A percentile compares a stretch with the other conserved stretches of the same genome.
Evolutionary conservation across 768 basidiomycete genomes (phyloP).

Genomic region (Amanita rubescens): DNA sequence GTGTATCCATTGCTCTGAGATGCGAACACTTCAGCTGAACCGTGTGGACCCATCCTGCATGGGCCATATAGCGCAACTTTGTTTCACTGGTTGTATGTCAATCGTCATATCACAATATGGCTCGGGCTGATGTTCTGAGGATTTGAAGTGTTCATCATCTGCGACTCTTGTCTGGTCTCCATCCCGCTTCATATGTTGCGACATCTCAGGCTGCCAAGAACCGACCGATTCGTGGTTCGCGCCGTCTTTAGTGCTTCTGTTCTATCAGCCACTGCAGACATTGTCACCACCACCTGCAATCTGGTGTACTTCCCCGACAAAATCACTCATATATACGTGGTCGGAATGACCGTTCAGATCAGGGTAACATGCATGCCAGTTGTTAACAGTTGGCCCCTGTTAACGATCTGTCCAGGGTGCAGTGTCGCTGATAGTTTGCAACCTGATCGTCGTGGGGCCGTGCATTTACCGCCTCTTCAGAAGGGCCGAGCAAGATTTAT

Average conservation of each 20-base stretch:
- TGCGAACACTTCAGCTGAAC: slow-evolving; percentile 10
- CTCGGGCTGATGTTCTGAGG: no score
- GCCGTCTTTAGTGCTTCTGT: slow-evolving; percentile 19
- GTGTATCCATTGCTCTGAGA: slow-evolving; percentile 9
- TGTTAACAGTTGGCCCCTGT: not conserved
- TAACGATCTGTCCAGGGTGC: slow-evolving; percentile 11
- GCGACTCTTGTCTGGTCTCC: slow-evolving; percentile 18
- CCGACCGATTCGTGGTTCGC: slow-evolving; percentile 17
- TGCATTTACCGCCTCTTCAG: slow-evolving; percentile 5
- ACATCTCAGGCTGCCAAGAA: slow-evolving; percentile 14
- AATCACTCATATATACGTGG: no score
- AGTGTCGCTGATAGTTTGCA: slow-evolving; percentile 16
- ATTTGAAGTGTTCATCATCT: not conserved
- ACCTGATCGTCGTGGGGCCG: slow-evolving; percentile 15
- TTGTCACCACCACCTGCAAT: slow-evolving; percentile 16
- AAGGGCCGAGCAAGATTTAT: not conserved
- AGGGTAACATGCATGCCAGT: slow-evolving; percentile 10
- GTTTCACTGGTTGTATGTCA: slow-evolving; percentile 12
- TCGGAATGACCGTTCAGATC: slow-evolving; percentile 12
- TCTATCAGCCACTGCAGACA: slow-evolving; percentile 14
- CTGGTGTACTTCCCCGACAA: no score
- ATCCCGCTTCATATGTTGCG: slow-evolving; percentile 21
- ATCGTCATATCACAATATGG: not conserved
- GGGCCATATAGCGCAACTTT: slow-evolving; percentile 1
- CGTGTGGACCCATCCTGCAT: slow-evolving; percentile 9